These are phyloP conservation scores for Huntiella bhutanensis DNA, from an alignment of 2,329 filamentous ascomycete species.

Conservation along the genomic window DNA sequence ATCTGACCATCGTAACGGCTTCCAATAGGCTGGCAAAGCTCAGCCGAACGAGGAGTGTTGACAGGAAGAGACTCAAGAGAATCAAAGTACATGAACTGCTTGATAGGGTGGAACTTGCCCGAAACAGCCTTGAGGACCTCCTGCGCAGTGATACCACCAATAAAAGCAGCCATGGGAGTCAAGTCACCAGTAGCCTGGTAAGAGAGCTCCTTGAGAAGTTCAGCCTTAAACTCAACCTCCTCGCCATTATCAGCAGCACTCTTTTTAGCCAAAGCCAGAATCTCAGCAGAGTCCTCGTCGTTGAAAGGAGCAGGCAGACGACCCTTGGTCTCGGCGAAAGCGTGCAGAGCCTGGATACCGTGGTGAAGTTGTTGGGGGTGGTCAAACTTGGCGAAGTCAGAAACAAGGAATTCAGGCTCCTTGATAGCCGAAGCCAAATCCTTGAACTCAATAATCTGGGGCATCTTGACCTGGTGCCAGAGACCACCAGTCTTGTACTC, in stretches of 20 bases:
- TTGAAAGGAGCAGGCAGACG: slow-evolving; percentile 69
- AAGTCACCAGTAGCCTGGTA: slow-evolving; percentile 88
- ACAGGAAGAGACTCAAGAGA: slow-evolving; percentile 86
- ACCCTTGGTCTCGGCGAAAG: slow-evolving; percentile 58
- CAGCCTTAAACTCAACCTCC: slow-evolving; percentile 76
- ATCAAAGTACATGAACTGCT: slow-evolving; percentile 95
- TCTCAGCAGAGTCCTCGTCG: slow-evolving; percentile 60
- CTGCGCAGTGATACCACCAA: slow-evolving; percentile 82
- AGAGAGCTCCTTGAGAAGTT: slow-evolving; percentile 78
- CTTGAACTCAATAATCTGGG: slow-evolving; percentile 81
- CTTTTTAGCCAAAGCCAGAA: slow-evolving; percentile 55
- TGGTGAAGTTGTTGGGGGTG: slow-evolving; percentile 80
- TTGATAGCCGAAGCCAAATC: slow-evolving; percentile 57
- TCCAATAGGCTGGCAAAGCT: slow-evolving; percentile 68
- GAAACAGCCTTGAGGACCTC: slow-evolving; percentile 94
- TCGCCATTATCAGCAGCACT: slow-evolving; percentile 57
- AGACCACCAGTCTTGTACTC: slow-evolving; percentile 76
- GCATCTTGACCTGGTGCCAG: slow-evolving; percentile 97
- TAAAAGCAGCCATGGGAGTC: slow-evolving; percentile 82
- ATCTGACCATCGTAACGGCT: slow-evolving; percentile 94
- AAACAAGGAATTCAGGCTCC: slow-evolving; percentile 75
- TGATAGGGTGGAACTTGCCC: slow-evolving; percentile 90
- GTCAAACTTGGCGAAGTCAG: slow-evolving; percentile 96
- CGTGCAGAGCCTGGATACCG: slow-evolving; percentile 80
- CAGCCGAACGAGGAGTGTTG: slow-evolving; percentile 55